Conservation (phyloP, 495 filamentous ascomycete genomes). For the Penicillium coffeae region DNA sequence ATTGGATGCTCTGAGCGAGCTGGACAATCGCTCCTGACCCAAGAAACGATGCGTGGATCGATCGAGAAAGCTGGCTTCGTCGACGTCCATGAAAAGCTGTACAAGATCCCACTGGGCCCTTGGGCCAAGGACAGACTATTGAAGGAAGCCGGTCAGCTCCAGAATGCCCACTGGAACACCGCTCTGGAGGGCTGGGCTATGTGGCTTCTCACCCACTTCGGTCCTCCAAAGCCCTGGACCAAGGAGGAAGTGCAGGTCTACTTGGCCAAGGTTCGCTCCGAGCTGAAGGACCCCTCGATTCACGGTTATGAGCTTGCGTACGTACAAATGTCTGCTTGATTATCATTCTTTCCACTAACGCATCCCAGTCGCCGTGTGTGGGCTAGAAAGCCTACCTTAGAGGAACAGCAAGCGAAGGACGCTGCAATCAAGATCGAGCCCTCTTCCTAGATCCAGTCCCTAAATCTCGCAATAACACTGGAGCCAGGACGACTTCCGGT, state of each 20-base stretch:
- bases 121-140: conserved; percentile 61
- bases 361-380: conserved; percentile 12
- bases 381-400: conserved; percentile 13
- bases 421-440: background rate
- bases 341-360: background rate
- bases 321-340: background rate
- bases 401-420: conserved; percentile 4
- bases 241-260: conserved; percentile 14
- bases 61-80: conserved; percentile 21
- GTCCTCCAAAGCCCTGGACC: conserved; percentile 9
- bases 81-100: conserved; percentile 32
- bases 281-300: conserved; percentile 9
- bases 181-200: conserved; percentile 15
- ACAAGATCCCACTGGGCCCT: conserved; percentile 59
- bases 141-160: conserved; percentile 62
- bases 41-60: conserved; percentile 14
- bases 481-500: too few species aligned
- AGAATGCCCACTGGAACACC: conserved; percentile 52
- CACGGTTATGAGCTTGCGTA: conserved; percentile 12
- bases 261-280: conserved; percentile 9
- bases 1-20: conserved; percentile 16
- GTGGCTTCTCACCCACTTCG: conserved; percentile 14
- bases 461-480: too few species aligned
- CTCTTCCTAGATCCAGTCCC: background rate
- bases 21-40: conserved; percentile 12